Evolutionary conservation across 2,329 filamentous ascomycete genomes (phyloP).

Genomic region (Fusarium chaquense): DNA sequence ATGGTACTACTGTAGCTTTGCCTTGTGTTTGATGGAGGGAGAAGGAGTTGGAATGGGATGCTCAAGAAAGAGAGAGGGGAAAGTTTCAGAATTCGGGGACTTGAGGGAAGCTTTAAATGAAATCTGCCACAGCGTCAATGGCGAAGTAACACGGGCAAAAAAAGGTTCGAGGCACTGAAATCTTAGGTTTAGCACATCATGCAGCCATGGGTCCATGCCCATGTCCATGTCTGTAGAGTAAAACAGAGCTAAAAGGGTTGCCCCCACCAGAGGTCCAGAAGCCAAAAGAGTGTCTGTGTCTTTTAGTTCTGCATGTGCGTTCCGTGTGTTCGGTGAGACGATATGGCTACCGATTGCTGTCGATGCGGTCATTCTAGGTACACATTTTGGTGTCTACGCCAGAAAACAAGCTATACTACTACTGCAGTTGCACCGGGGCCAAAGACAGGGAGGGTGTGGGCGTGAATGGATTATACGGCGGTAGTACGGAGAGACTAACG

Average conservation of each 20-base stretch:
- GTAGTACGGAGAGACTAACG: constrained; percentile 12
- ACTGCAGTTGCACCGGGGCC: too few relatives aligned
- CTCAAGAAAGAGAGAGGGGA: constrained; percentile 21
- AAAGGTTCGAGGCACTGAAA: not conserved
- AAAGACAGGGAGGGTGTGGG: not conserved
- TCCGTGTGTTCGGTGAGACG: constrained; percentile 38
- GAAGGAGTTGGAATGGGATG: constrained; percentile 25
- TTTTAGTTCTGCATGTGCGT: not conserved
- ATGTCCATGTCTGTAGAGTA: not conserved
- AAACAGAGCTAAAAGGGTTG: constrained; percentile 3
- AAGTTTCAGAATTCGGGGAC: constrained; percentile 9
- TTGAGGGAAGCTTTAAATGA: constrained; percentile 37
- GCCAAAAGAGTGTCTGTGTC: not conserved
- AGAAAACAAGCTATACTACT: not conserved
- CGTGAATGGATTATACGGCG: not conserved
- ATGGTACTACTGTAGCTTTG: constrained; percentile 12
- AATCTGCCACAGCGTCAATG: constrained; percentile 8
- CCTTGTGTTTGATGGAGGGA: constrained; percentile 5
- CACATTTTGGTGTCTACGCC: not conserved
- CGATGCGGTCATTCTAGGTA: not conserved
- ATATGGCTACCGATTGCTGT: constrained; percentile 40
- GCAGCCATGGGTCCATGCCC: not conserved
- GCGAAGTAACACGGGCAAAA: not conserved
- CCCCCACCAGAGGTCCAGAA: constrained; percentile 27
- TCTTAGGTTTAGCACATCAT: not conserved